Evolutionary conservation across 2,329 filamentous ascomycete species (phyloP), one percentile per base, ranked within the genome.

Genomic region (Venturiaceae sp.): DNA sequence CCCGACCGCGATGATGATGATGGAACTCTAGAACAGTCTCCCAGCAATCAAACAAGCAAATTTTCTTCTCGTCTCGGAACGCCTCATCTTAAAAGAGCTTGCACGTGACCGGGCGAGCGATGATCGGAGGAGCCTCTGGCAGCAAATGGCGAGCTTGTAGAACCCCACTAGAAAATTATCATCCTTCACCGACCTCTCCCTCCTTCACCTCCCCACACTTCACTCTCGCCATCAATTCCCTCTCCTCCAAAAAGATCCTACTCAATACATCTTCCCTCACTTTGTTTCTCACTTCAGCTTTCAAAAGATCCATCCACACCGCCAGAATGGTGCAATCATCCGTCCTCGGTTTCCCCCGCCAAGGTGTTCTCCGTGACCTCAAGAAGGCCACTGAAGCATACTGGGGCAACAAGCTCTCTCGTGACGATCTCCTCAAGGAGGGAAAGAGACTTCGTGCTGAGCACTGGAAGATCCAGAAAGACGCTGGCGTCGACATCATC

Each of bases 301-400:
- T 50, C 44, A 50, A 6, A 50, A 50, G 13, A n/a, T 50, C 44
- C 28, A 39, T 41, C 44, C 56, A 16, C 23, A 16, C 23, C 47
- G 52, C 60, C 58, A 65, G 19, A 11, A 79, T 79, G 77, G 77
- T 79, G 59, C 74, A 78, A 65, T 79, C 77, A 65, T 83, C 94
- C 67, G 83, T 99, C 76, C 87, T 99, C 76, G 94, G 94, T 80
- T 99, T 99, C 85, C 94, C 94, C 76, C 92, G 94, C 74, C 96
- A 97, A 90, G 94, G 94, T 79, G 88, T 84, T 71, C 89, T 95
- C 80, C 91, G 94, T 86, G 94, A 99, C 83, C 86, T 99, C 75
- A 99, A 99, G 88, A 99, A 99, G 86, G 94, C 94, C 73, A 99
- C 92, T 67, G 94, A 99, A 80, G 90, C 92, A 75, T 99, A 87